phyloP scores from a whole-genome alignment of 2,329 filamentous ascomycete species.

The Ascocoryne sarcoides region DNA sequence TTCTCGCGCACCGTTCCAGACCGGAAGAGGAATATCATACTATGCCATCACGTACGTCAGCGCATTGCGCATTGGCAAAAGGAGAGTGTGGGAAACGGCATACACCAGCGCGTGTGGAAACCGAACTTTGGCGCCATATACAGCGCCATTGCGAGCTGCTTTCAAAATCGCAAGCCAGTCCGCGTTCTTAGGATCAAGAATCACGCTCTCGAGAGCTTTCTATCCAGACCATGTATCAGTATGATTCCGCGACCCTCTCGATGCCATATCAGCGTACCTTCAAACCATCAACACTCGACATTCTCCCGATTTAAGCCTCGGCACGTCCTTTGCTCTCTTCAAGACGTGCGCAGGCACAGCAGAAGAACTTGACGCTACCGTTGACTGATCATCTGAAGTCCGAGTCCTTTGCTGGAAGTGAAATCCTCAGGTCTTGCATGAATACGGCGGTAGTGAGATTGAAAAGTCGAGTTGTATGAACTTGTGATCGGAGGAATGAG shows the following conservation, averaged over 20 bases:
- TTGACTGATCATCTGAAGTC: constrained; percentile 15
- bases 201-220: constrained; percentile 57
- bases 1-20: constrained; percentile 79
- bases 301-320: constrained; percentile 21
- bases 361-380: constrained; percentile 12
- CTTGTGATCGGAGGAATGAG: constrained; percentile 12
- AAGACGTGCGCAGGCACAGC: constrained; percentile 9
- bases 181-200: constrained; percentile 77
- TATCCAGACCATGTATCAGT: constrained; percentile 13
- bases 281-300: constrained; percentile 21
- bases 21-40: constrained; percentile 95
- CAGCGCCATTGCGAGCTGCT: constrained; percentile 89
- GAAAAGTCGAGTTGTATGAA: neutral
- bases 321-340: constrained; percentile 9
- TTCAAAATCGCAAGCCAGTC: constrained; percentile 81
- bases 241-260: neutral
- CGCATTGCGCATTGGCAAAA: neutral
- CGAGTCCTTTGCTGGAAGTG: neutral
- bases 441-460: neutral
- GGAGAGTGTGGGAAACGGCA: constrained; percentile 22
- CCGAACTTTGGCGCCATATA: constrained; percentile 95
- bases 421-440: neutral
- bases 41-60: constrained; percentile 28
- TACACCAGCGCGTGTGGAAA: constrained; percentile 94
- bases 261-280: constrained; percentile 15